Base-by-base conservation (phyloP, 257 asterid species). In the Capsicum baccatum region DNA sequence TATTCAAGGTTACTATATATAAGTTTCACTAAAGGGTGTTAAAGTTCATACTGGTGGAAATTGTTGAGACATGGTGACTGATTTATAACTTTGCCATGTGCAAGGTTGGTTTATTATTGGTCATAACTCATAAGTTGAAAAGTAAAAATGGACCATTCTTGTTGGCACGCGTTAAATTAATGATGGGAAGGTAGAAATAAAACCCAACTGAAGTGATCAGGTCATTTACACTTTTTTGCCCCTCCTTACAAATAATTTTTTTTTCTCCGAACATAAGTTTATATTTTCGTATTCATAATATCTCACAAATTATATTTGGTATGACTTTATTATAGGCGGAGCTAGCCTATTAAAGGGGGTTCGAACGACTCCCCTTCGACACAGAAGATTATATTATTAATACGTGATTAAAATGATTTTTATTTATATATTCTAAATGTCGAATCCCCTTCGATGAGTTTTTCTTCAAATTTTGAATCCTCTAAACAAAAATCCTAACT, bases 101-200 rank as follows among this genome's bases (percentile, higher is more conserved):
- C 62, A 50, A 50, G 56, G 60, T 74, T 74, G 80, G 60, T 6
- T 8, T 50, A 1, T 14, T 47, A 15, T 74, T 19, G 2, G 19
- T 11, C 19, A 21, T 21, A 12, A 21, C 12, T 11, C 19, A 21
- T 21, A 12, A 21, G 17, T 52, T 21, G 21, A 21, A 50, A 50
- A 74, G 62, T 21, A 8, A 33, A 66, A 26, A 63, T 74, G 81
- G 62, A 50, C 81, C 81, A 50, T 74, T 21, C 62, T 50, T 74
- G 21, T 52, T 76, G 21, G 19, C 63, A 52, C 10, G 81, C 81
- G 47, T 13, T 50, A 13, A 21, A 37, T 35, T 66, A 66, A 66
- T 74, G 81, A 74, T 74, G 80, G 44, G 44, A 7, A 48, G 8
- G 13, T 4, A 44, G 16, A 13, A 56, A 9, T 56, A 63, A 63